phyloP scores from a whole-genome alignment of 1,284 basidiomycete species.

The Tetrapyrgos nigripes region DNA sequence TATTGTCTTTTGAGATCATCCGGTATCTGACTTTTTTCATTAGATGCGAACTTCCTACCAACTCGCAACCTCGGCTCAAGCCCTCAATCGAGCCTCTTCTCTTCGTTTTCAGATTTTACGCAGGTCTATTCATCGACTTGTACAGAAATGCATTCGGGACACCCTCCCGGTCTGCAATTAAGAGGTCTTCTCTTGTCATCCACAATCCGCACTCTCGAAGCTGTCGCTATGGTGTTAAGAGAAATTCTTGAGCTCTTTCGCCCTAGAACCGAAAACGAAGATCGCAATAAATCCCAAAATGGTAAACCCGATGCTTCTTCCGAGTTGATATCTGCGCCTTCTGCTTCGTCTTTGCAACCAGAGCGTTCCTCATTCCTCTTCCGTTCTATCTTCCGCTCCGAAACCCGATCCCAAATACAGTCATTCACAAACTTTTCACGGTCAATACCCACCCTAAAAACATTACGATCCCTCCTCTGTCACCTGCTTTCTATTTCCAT shows the following conservation, averaged over 20 bases:
- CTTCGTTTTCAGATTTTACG: slow-evolving; percentile 33
- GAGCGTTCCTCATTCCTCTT: neutral
- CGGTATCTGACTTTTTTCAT: neutral
- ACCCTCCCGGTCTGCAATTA: slow-evolving; percentile 23
- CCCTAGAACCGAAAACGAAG: neutral
- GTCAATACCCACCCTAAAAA: slow-evolving; percentile 15
- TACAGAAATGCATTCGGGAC: neutral
- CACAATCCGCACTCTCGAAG: slow-evolving; percentile 35
- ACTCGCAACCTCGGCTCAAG: neutral
- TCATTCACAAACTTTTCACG: neutral
- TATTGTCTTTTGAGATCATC: neutral
- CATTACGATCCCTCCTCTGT: slow-evolving; percentile 18
- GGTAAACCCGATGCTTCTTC: neutral
- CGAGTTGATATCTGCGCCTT: neutral
- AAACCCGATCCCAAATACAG: no score
- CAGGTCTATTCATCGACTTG: slow-evolving; percentile 29
- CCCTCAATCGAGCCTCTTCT: slow-evolving; percentile 7
- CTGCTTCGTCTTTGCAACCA: neutral
- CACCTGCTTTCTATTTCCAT: slow-evolving; percentile 27
- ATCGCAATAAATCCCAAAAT: neutral
- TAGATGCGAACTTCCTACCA: neutral
- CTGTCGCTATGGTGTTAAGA: slow-evolving; percentile 25
- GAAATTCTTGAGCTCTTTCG: slow-evolving; percentile 11
- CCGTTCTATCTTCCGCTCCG: neutral
- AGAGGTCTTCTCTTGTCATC: slow-evolving; percentile 31